Evolutionary conservation across 257 asterid species (phyloP).

Genomic region (Ballota nigra): DNA sequence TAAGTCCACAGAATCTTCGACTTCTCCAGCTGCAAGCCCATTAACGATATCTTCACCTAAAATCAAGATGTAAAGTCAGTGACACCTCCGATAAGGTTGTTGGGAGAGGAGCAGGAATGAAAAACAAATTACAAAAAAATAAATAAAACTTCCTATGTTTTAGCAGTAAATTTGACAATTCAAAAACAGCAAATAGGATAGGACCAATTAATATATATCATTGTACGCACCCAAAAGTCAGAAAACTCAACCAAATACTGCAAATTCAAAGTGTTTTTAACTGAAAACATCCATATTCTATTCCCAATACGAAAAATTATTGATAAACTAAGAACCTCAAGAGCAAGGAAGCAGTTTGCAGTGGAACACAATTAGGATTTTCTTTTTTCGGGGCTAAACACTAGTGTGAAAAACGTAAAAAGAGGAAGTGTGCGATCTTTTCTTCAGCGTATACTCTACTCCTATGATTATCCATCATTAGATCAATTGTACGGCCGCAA

Average conservation of each 20-base stretch:
- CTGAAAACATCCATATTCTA: not conserved
- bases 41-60: conserved; percentile 30
- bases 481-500: not conserved
- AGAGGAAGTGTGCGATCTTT: not conserved
- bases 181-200: not conserved
- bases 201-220: not conserved
- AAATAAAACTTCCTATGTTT: not conserved
- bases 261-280: not conserved
- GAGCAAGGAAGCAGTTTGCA: not conserved
- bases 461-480: not conserved
- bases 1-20: conserved; percentile 7
- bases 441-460: not conserved
- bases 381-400: not conserved
- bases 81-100: not conserved
- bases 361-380: not conserved
- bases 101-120: not conserved
- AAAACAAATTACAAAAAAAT: not conserved
- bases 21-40: conserved; percentile 20
- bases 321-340: not conserved
- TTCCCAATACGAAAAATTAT: not conserved
- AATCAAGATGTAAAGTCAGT: conserved; percentile 15
- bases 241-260: not conserved
- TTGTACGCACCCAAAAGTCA: not conserved
- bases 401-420: not conserved
- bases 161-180: not conserved